These are phyloP conservation scores for Pneumocystis murina DNA, from an alignment of 1,139 yeast genomes.

Conservation along the genomic window DNA sequence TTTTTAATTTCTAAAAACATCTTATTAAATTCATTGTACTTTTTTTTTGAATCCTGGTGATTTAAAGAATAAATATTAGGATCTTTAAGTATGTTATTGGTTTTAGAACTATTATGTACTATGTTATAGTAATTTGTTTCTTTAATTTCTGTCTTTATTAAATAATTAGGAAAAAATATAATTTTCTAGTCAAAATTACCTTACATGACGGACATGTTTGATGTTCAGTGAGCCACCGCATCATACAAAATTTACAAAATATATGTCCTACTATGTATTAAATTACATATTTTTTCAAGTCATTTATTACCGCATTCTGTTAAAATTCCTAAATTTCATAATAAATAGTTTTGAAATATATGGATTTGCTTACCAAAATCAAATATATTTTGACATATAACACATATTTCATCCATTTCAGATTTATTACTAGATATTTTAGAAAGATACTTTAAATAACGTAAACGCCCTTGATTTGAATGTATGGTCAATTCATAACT, in stretches of 20 bases:
- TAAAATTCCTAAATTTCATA: constrained; percentile 28
- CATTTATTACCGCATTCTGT: constrained; percentile 75
- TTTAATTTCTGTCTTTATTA: constrained; percentile 20
- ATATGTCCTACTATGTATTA: constrained; percentile 10
- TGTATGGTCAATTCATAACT: constrained; percentile 8
- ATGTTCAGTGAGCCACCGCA: constrained; percentile 49
- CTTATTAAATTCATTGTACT: constrained; percentile 31
- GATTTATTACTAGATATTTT: constrained; percentile 13
- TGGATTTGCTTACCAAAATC: constrained; percentile 35
- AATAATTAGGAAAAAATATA: neutral
- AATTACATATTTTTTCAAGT: constrained; percentile 12
- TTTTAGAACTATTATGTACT: neutral
- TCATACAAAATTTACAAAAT: constrained; percentile 64
- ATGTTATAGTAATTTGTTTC: constrained; percentile 11
- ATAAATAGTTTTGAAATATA: neutral
- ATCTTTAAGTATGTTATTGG: neutral
- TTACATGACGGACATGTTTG: constrained; percentile 70
- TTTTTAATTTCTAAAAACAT: constrained; percentile 33
- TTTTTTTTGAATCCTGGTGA: constrained; percentile 21
- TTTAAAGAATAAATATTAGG: constrained; percentile 25
- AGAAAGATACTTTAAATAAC: constrained; percentile 44
- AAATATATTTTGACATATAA: constrained; percentile 60
- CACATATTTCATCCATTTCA: constrained; percentile 40
- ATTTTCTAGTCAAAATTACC: constrained; percentile 25
- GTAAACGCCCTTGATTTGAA: constrained; percentile 26